Base-by-base conservation (phyloP, 768 basidiomycete species). In the Arthromyces matolae region DNA sequence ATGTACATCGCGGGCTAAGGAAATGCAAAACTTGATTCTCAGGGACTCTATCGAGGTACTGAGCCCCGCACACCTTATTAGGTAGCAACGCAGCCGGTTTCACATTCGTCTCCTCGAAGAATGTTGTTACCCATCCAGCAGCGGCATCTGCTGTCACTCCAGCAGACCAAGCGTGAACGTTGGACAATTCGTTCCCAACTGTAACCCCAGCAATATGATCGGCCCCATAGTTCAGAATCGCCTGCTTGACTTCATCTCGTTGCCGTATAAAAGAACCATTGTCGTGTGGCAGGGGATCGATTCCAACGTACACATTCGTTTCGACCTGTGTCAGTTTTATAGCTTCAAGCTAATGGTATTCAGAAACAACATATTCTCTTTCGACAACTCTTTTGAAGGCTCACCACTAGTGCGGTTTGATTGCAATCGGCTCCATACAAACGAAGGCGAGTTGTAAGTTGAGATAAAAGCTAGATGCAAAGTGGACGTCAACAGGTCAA, bases 161-260 rank as follows among this genome's bases (percentile, higher is more conserved):
- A 12, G 88, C 94, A 67, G 96, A 97, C 91, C 90, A 93, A 6
- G 93, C 83, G 62, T 95, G 93, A n/a, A 93, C 90, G 54, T 96
- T 94, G 9, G 90, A 79, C 78, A 93, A 75, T 67, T 95, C 93
- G 61, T 96, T 95, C 16, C 95, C 93, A 35, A 96, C 93, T 8
- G 86, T 93, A 23, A 96, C 59, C 13, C 95, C 95, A 0, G 68
- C 71, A 51, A 98, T 77, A 58, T 93, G 68, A 49, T 80, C 79
- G 1, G 78, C 73, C 32, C 94, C 93, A 63, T 86, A 97, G 3
- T 78, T 83, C 62, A 83, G 65, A 47, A 97, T 68, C 3, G 86
- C 93, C 2, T 73, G 65, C 55, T 81, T 70, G 50, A 93, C 78
- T 16, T 69, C 68, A 50, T 78, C 75, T 23, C 77, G 77, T 64